Base-by-base conservation (phyloP, 177 flowering plant genomes). In the Vitis hybrid region DNA sequence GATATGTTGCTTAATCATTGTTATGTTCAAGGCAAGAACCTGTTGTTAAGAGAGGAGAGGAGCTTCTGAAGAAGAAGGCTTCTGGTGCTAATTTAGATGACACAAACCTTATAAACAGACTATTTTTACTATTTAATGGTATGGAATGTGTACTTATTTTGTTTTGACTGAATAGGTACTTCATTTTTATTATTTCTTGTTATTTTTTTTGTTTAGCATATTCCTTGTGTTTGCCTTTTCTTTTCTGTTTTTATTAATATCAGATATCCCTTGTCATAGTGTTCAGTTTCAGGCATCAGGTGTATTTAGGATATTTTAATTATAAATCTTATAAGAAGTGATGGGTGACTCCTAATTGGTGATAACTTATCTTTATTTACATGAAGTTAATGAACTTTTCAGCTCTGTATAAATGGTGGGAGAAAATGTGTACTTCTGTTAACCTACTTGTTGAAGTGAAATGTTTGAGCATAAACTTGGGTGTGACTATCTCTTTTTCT, bases 81-180 rank as follows among this genome's bases (percentile, higher is more conserved):
- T 82, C 84, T 72, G 80, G 71, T 67, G 88, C 84, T 15, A 89
- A 91, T 79, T 81, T 94, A 71, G 98, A 94, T 65, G 91, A 92
- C 74, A 76, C 76, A 13, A 72, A 74, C 66, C 84, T 94, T 75
- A 87, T 94, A 60, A 87, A 71, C 71, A 83, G 64, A 68, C 84
- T 94, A 2, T 90, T 92, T 77, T 65, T 84, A 58, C 80, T 94
- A 27, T 92, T 90, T 73, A 94, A 83, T 85, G 98, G 98, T 94
- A 89, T 67, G 81, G 2, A 17, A 55, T 14, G n/a, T n/a, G 15
- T 11, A 21, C 50, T 41, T 65, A 32, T 20, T 35, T 27, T 18
- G 48, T 63, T 58, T 21, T 55, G 24, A 30, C 15, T 17, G 20
- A 14, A 8, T 6, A 15, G 17, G 11, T 11, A 35, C 24, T 35